Conservation (phyloP, 441 rosid species). For the Gossypium schwendimanii region DNA sequence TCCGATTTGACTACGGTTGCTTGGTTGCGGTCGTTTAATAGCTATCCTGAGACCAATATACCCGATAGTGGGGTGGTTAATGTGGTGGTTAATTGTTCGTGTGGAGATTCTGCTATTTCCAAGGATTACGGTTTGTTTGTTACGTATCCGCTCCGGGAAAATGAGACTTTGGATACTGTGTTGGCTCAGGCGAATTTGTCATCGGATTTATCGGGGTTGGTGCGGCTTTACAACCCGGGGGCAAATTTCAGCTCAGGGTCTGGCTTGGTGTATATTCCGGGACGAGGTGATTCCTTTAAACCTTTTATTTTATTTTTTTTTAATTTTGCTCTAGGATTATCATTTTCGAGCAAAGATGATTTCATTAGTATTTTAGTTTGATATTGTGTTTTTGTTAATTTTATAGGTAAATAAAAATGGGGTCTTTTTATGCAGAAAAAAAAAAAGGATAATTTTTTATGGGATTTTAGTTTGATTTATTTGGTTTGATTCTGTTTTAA, state of each 20-base stretch:
- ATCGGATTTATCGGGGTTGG: conserved; percentile 15
- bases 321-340: background rate
- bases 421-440: background rate
- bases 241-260: conserved; percentile 40
- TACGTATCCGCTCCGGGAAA: conserved; percentile 35
- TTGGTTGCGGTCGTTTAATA: conserved; percentile 30
- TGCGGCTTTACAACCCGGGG: conserved; percentile 37
- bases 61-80: conserved; percentile 26
- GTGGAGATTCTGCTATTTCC: conserved; percentile 25
- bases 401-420: background rate
- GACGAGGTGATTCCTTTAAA: conserved; percentile 30
- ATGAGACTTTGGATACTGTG: conserved; percentile 29
- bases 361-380: background rate
- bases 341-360: background rate
- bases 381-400: background rate
- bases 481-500: background rate
- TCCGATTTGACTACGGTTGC: conserved; percentile 36
- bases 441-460: background rate
- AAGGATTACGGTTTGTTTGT: conserved; percentile 32
- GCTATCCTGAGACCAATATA: conserved; percentile 20
- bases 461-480: conserved; percentile 26
- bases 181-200: conserved; percentile 25
- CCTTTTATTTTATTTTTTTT: background rate
- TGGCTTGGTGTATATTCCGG: conserved; percentile 49
- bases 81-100: conserved; percentile 34